These are phyloP conservation scores for Plantago ovata DNA, from an alignment of 257 asterid species.

Conservation along the genomic window DNA sequence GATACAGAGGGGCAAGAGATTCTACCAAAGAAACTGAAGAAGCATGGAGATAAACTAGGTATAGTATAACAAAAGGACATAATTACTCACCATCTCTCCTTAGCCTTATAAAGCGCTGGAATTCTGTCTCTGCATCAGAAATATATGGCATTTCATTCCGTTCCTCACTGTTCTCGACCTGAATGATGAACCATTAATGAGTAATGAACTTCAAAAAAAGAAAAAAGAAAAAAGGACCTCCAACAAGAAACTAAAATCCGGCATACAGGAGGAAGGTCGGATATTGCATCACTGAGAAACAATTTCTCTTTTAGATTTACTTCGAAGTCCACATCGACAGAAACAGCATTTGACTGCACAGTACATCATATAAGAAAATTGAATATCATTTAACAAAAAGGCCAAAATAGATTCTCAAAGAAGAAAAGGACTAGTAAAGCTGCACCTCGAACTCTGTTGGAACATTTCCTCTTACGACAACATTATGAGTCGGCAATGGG, in stretches of 20 bases:
- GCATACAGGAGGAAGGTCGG: conserved; percentile 74
- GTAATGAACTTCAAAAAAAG: neutral
- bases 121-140: conserved; percentile 38
- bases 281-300: conserved; percentile 65
- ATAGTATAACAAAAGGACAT: too few species aligned
- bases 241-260: neutral
- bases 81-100: conserved; percentile 48
- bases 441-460: conserved; percentile 74
- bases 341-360: conserved; percentile 52
- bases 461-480: conserved; percentile 41
- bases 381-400: neutral
- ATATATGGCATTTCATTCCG: conserved; percentile 56
- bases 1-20: too few species aligned
- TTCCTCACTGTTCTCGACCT: conserved; percentile 63
- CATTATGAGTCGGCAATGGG: conserved; percentile 80
- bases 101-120: conserved; percentile 62
- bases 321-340: conserved; percentile 33
- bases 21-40: too few species aligned
- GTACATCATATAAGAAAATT: neutral
- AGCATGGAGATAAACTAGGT: too few species aligned
- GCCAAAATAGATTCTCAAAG: neutral
- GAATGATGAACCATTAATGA: neutral
- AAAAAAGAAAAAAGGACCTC: neutral
- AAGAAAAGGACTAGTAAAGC: neutral
- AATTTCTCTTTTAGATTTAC: conserved; percentile 39